phyloP scores from a whole-genome alignment of 768 basidiomycete species.

The Suillus subluteus region DNA sequence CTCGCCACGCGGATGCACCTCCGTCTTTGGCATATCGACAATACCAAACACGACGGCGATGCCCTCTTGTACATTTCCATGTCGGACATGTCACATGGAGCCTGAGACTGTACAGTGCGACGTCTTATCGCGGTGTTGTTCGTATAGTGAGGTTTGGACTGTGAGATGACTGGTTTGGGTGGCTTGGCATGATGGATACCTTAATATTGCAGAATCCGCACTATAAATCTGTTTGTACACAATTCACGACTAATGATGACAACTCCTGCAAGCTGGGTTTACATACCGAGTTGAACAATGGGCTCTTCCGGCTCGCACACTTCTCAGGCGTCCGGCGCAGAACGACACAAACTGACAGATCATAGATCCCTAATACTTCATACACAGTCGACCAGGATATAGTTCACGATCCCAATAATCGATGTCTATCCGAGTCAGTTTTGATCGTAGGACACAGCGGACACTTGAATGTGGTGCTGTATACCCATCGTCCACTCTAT shows the following conservation, averaged over 20 bases:
- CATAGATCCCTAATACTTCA: neutral
- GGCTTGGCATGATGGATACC: neutral
- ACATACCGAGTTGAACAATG: neutral
- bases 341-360: no score
- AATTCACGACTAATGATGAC: neutral
- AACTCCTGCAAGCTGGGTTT: neutral
- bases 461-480: neutral
- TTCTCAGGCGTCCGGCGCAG: neutral
- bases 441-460: neutral
- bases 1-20: slow-evolving; percentile 4
- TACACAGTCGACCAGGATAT: neutral
- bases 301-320: neutral
- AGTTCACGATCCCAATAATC: neutral
- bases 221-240: neutral
- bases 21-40: neutral
- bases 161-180: neutral
- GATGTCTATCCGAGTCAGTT: neutral
- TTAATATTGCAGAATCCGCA: neutral
- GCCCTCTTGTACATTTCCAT: neutral
- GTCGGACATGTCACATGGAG: neutral
- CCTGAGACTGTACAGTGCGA: neutral
- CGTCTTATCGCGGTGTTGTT: neutral
- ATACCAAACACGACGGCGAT: no score
- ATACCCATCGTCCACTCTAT: neutral
- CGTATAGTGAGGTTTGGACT: neutral